Evolutionary conservation across 176 grass and related monocot species (phyloP), one percentile per base, ranked within the genome.

Genomic region (Carex parvula): DNA sequence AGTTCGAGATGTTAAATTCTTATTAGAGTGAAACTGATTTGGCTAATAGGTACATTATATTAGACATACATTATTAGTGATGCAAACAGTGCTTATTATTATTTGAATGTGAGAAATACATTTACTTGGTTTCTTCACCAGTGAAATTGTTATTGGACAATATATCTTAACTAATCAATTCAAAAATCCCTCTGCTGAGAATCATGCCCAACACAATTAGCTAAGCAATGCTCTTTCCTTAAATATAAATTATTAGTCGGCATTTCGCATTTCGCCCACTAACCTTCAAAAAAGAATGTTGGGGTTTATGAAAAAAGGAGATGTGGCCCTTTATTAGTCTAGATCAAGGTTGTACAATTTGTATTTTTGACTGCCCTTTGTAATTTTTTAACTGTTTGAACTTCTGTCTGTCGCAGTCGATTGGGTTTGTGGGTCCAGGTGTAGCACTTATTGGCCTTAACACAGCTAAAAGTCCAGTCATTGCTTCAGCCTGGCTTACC

Each of bases 361-460:
- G 24, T 56, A 54, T 32, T 30, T 76, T 30, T 14, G 13, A 30
- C 2, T 30, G 30, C 21, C 24, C 6, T 77, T 77, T 7, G 50
- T 37, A 9, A 30, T 1, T 24, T 55, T 32, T 77, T 55, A 13
- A 56, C 24, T 56, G 22, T 77, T 54, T 69, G 13, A 54, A 77
- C 6, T 82, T 33, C 6, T 30, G 24, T 68, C 66, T 59, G 39
- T 17, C 88, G 55, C 85, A 98, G 96, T 95, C 96, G 46, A 93
- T 98, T 88, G 96, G 96, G 29, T 98, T 98, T 89, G 16, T 95
- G 24, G 96, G 96, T 85, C 96, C 96, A 55, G 92, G 88, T 69
- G 55, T 95, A 84, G 86, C 91, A 69, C 91, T 98, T 89, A 78
- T 98, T 79, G 91, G 96, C 64, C 84, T 98, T 59, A 98, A 95